Conservation (phyloP, 345 rosid species). For the Lagerstroemia speciosa region DNA sequence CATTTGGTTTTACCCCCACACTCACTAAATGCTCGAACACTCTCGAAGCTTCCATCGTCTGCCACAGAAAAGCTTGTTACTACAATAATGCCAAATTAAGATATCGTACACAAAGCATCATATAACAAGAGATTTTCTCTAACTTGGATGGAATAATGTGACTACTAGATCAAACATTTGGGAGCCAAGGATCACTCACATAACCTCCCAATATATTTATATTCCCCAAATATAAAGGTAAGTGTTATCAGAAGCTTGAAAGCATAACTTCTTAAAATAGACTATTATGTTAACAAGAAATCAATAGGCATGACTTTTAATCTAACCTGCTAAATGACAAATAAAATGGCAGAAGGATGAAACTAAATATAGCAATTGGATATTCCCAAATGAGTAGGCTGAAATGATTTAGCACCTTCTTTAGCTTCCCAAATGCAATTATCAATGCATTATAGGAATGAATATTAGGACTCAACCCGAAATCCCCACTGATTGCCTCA, state of each 20-base stretch:
- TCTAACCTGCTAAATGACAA: not conserved
- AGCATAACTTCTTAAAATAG: not conserved
- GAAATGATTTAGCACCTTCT: conserved; percentile 48
- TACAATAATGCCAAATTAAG: not conserved
- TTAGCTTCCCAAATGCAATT: conserved; percentile 76
- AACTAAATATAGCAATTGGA: not conserved
- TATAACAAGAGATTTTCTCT: not conserved
- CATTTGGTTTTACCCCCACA: conserved; percentile 76
- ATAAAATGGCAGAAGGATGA: not conserved
- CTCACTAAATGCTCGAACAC: conserved; percentile 75
- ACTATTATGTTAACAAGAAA: not conserved
- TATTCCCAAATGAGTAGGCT: not conserved
- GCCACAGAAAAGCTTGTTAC: conserved; percentile 16
- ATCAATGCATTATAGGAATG: conserved; percentile 81
- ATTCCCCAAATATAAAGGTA: not conserved
- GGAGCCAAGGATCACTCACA: not conserved
- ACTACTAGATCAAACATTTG: not conserved
- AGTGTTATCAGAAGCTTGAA: not conserved
- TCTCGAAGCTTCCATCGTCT: conserved; percentile 80
- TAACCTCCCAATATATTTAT: not conserved
- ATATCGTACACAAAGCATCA: not conserved
- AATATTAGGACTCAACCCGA: conserved; percentile 70
- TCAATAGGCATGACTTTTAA: not conserved
- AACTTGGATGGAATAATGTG: not conserved
- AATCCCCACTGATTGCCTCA: conserved; percentile 66